Percentiles rank a stretch among this genome's conserved stretches.
Evolutionary conservation across 2,329 filamentous ascomycete species (phyloP).

Genomic region (Dactylellina haptotyla): DNA sequence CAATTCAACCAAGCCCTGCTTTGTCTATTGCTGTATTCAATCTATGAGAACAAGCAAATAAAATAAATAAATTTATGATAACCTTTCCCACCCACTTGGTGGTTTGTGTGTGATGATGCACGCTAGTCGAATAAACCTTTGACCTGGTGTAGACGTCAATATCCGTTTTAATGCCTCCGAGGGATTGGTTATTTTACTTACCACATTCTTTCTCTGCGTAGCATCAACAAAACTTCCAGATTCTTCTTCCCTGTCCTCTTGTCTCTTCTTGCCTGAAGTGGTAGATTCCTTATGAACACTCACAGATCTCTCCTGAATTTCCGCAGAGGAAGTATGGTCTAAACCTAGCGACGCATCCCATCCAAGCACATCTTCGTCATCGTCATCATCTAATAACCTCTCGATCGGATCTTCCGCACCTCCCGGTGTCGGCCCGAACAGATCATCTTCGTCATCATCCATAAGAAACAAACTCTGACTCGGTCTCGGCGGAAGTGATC

Average conservation of each 20-base stretch:
- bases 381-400: conserved; percentile 38
- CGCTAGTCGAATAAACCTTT: conserved; percentile 47
- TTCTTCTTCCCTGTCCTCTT: conserved; percentile 21
- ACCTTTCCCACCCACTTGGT: no score
- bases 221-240: conserved; percentile 41
- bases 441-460: conserved; percentile 47
- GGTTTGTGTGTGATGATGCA: neutral
- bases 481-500: conserved; percentile 30
- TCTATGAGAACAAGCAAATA: neutral
- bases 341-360: conserved; percentile 49
- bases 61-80: neutral
- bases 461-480: conserved; percentile 51
- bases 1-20: conserved; percentile 25
- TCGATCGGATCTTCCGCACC: conserved; percentile 38
- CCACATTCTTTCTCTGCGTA: conserved; percentile 45
- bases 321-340: conserved; percentile 42
- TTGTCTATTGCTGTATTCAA: neutral
- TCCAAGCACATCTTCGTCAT: conserved; percentile 48
- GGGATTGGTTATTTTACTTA: conserved; percentile 5
- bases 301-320: conserved; percentile 43
- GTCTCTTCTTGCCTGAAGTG: neutral
- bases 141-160: conserved; percentile 21
- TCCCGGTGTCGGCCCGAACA: conserved; percentile 36
- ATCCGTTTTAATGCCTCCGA: neutral
- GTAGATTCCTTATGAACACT: conserved; percentile 27